phyloP scores from a whole-genome alignment of 371 early-diverging fungal species.

The Mortierella sp. region DNA sequence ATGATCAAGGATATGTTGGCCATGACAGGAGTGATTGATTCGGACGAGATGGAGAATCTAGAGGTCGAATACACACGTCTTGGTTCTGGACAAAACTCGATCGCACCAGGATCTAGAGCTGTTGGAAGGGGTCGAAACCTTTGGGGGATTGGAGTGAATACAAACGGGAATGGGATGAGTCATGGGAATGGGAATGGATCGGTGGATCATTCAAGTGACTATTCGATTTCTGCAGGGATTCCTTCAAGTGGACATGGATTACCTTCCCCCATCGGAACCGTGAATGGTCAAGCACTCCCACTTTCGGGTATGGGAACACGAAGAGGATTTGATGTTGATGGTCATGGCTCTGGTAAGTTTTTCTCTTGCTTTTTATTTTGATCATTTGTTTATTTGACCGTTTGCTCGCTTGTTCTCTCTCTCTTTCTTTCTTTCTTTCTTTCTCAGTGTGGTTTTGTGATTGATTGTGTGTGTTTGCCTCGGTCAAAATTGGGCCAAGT shows the following conservation, averaged over 20 bases:
- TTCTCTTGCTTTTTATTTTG: too few relatives aligned
- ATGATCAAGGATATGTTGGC: slow-evolving; percentile 52
- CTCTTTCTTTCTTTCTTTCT: too few relatives aligned
- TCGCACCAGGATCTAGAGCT: slow-evolving; percentile 4
- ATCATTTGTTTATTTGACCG: too few relatives aligned
- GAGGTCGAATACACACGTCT: slow-evolving; percentile 37
- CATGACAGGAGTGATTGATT: slow-evolving; percentile 46
- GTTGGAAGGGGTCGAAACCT: slow-evolving; percentile 33
- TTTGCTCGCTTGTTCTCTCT: too few relatives aligned
- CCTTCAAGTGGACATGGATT: slow-evolving; percentile 15
- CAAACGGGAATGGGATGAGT: too few relatives aligned
- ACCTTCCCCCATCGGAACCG: slow-evolving; percentile 48
- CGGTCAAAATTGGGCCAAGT: too few relatives aligned
- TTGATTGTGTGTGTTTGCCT: too few relatives aligned
- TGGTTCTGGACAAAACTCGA: slow-evolving; percentile 9
- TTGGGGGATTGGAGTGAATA: too few relatives aligned
- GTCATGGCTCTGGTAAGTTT: slow-evolving; percentile 27
- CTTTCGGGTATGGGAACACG: slow-evolving; percentile 6
- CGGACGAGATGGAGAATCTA: slow-evolving; percentile 45
- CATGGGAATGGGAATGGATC: slow-evolving; percentile 6
- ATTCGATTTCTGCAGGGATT: not conserved
- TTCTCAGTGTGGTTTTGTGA: too few relatives aligned
- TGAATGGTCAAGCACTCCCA: slow-evolving; percentile 32
- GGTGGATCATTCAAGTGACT: not conserved
- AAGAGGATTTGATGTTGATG: slow-evolving; percentile 31